Percentiles rank a stretch among this genome's conserved stretches.
Conservation (phyloP, 305 asterid genomes). For the Nicotiana rustica region DNA sequence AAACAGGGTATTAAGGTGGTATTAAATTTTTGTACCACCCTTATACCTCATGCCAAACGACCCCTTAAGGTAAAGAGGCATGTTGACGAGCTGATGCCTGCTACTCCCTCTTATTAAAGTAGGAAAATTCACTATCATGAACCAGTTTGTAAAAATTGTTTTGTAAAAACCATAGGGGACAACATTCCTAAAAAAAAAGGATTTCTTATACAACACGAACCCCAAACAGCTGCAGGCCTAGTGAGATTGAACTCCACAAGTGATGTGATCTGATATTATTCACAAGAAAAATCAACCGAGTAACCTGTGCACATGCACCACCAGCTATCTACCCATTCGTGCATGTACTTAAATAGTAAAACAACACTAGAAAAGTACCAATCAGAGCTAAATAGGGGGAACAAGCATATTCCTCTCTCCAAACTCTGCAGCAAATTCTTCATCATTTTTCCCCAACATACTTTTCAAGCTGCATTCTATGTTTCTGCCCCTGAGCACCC, state of each 20-base stretch:
- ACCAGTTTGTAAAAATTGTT: not conserved
- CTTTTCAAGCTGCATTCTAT: conserved; percentile 67
- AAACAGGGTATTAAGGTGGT: too few species aligned
- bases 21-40: too few species aligned
- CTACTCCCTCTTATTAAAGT: too few species aligned
- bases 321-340: not conserved
- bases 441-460: conserved; percentile 88
- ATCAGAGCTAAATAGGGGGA: conserved; percentile 43
- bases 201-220: not conserved
- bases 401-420: conserved; percentile 49
- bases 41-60: too few species aligned
- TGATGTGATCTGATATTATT: conserved; percentile 18
- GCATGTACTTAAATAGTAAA: not conserved
- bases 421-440: conserved; percentile 74
- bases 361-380: conserved; percentile 17
- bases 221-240: not conserved
- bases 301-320: conserved; percentile 8
- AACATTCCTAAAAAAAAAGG: not conserved
- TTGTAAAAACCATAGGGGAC: not conserved
- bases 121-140: too few species aligned
- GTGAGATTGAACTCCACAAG: not conserved
- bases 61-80: not conserved
- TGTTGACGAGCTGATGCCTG: not conserved
- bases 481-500: conserved; percentile 68
- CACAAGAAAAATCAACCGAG: not conserved